Conservation (phyloP, 345 rosid species). For the Camelina hispida region DNA sequence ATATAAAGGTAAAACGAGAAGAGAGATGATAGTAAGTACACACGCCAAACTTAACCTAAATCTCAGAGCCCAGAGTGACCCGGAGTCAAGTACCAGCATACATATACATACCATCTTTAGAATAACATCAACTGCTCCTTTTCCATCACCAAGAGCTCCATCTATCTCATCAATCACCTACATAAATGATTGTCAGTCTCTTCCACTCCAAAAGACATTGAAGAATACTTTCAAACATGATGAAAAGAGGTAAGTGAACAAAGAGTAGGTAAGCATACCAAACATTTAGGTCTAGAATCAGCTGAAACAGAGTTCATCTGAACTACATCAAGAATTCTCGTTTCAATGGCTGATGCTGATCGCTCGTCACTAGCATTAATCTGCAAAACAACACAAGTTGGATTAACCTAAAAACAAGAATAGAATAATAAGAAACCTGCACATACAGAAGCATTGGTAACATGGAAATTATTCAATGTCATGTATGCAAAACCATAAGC, state of each 20-base stretch:
- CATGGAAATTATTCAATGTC: conserved; percentile 4
- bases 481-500: conserved; percentile 13
- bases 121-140: conserved; percentile 95
- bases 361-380: conserved; percentile 98
- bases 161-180: conserved; percentile 99
- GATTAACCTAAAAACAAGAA: conserved; percentile 25
- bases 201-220: conserved; percentile 4
- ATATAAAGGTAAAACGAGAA: conserved; percentile 7
- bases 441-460: background rate
- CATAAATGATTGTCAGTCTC: conserved; percentile 36
- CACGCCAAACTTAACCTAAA: conserved; percentile 12
- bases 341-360: conserved; percentile 79
- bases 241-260: conserved; percentile 11
- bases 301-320: conserved; percentile 96
- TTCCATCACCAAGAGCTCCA: conserved; percentile 97
- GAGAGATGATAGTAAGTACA: conserved; percentile 1
- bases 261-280: conserved; percentile 56
- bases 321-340: conserved; percentile 93
- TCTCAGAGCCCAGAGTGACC: conserved; percentile 10
- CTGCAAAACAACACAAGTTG: conserved; percentile 49
- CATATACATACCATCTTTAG: conserved; percentile 76
- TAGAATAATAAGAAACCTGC: conserved; percentile 9
- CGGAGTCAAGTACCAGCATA: conserved; percentile 23
- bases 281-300: conserved; percentile 90
- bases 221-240: conserved; percentile 15